Percentiles rank a stretch among this genome's conserved stretches.
phyloP scores from a whole-genome alignment of 2,329 filamentous ascomycete species.

The Colletotrichum gloeosporioides region DNA sequence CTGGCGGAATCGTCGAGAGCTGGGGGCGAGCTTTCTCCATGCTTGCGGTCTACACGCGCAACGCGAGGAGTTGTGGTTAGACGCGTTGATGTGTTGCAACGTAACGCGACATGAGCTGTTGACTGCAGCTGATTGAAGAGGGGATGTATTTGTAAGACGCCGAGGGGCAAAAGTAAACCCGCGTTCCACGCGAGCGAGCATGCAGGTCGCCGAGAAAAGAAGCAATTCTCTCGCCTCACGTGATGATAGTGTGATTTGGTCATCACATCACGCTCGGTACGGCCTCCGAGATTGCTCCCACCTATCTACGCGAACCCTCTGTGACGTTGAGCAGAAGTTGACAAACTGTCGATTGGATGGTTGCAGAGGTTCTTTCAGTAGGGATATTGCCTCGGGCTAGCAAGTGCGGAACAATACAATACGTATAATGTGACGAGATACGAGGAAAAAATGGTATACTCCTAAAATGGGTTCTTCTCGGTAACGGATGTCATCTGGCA shows the following conservation, averaged over 20 bases:
- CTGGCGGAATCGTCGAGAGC: not conserved
- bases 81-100: not conserved
- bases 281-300: not conserved
- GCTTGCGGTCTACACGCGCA: fast-evolving
- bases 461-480: too few species aligned
- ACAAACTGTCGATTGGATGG: too few species aligned
- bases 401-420: too few species aligned
- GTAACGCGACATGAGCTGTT: not conserved
- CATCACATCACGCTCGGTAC: not conserved
- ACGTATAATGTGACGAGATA: too few species aligned
- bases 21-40: not conserved
- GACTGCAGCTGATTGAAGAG: not conserved
- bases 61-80: not conserved
- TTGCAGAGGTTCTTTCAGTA: too few species aligned
- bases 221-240: not conserved
- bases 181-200: not conserved
- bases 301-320: too few species aligned
- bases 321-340: too few species aligned
- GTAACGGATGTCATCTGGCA: too few species aligned
- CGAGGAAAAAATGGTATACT: too few species aligned
- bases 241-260: not conserved
- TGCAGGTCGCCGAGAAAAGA: not conserved
- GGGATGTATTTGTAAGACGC: not conserved
- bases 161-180: not conserved
- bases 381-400: too few species aligned